Evolutionary conservation across 345 rosid genomes (phyloP).

Genomic region (Xanthoceras sorbifolium): DNA sequence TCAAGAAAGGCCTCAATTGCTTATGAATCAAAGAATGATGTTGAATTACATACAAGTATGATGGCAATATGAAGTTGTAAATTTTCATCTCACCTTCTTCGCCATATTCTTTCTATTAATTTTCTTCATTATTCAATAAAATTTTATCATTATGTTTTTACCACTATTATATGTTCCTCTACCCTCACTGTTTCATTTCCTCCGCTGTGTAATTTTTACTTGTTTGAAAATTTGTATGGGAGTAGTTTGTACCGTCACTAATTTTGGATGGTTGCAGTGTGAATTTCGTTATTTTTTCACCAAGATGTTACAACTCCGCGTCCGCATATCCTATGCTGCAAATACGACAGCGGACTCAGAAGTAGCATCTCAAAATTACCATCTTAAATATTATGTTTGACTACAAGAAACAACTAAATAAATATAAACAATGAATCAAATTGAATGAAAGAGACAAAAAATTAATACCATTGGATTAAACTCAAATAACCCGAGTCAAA

Average conservation of each 20-base stretch:
- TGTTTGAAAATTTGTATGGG: no score
- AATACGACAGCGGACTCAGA: background rate
- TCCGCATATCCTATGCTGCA: no score
- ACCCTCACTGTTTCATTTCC: background rate
- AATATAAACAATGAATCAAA: background rate
- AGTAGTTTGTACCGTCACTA: no score
- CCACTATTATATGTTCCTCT: no score
- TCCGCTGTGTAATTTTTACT: no score
- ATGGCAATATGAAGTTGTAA: background rate
- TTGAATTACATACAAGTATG: background rate
- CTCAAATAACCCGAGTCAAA: constrained; percentile 22
- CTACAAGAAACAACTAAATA: background rate
- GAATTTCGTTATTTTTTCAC: no score
- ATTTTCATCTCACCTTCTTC: background rate
- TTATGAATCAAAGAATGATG: background rate
- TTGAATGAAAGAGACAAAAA: constrained; percentile 3
- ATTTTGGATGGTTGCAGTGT: no score
- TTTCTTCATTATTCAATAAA: background rate
- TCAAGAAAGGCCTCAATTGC: no score
- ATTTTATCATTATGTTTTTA: background rate
- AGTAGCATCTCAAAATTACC: background rate
- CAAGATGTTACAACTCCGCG: no score
- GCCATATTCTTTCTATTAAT: background rate
- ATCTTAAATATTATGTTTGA: no score
- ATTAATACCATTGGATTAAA: constrained; percentile 24